Base-by-base conservation (phyloP, 441 rosid genomes). In the Mallotus japonicus region DNA sequence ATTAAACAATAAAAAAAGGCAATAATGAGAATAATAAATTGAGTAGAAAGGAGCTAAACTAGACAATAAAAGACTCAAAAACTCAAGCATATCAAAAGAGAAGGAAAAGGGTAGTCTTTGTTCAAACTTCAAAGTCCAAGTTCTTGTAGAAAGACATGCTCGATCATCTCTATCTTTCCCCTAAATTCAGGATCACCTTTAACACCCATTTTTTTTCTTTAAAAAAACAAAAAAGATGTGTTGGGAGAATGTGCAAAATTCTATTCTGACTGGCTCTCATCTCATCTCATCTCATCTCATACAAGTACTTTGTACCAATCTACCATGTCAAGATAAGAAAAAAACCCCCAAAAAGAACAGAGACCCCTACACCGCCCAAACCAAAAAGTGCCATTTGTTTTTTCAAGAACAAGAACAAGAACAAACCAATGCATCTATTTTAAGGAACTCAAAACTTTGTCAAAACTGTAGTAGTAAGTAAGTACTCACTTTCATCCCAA, bases 101-200 rank as follows among this genome's bases (percentile, higher is more conserved):
- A 69, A 53, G 28, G 32, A 77, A 28, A 44, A 6, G 44, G 5
- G 20, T 54, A 6, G 56, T 79, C 75, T 73, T 66, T 80, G 73
- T 37, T 37, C 40, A 37, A 37, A 37, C 40, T 80, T 88, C 85
- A 83, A 82, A 82, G 87, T 87, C 90, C 85, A 79, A 80, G 79
- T 66, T 69, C 22, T 13, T 54, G 20, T 61, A n/a, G 71, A 76
- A 72, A 78, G 67, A 61, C n/a, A 75, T n/a, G 13, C 49, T 22
- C 8, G 60, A 37, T 37, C 40, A 37, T 37, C 40, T 73, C 68
- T 69, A 5, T 62, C 69, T 83, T 80, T 76, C 44, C 83, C 88
- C 84, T 73, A 68, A 83, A 87, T 75, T 78, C 84, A 77, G 86
- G 85, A 71, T 65, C 58, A 57, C 75, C 83, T 70, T 69, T 62